These are phyloP conservation scores for Kazachstania psychrophila DNA, from an alignment of 805 yeast species.

Conservation along the genomic window DNA sequence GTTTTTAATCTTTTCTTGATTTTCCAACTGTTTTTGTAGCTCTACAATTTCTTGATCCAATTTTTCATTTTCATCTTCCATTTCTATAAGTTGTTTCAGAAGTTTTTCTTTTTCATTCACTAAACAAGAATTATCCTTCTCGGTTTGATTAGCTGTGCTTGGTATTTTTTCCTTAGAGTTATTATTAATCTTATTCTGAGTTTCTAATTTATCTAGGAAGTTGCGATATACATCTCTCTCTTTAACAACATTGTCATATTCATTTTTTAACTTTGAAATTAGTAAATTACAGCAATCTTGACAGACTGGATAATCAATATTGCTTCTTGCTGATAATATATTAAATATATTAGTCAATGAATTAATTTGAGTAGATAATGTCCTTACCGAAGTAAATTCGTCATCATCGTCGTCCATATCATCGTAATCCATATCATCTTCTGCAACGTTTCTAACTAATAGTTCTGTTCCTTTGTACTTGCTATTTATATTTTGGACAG, in stretches of 20 bases:
- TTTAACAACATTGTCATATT: conserved; percentile 60
- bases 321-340: conserved; percentile 59
- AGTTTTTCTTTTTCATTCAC: conserved; percentile 19
- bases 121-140: conserved; percentile 8
- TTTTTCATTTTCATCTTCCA: conserved; percentile 28
- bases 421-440: conserved; percentile 7
- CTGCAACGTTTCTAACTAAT: conserved; percentile 6
- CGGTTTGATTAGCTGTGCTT: too few relatives aligned
- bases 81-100: conserved; percentile 1
- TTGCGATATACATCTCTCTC: conserved; percentile 74
- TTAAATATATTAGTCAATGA: conserved; percentile 60
- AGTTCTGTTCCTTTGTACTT: conserved; percentile 7
- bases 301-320: conserved; percentile 81
- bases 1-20: conserved; percentile 40
- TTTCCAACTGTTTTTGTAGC: conserved; percentile 41
- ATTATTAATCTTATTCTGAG: conserved; percentile 30
- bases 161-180: background rate
- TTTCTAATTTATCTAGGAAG: conserved; percentile 61
- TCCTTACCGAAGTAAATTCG: conserved; percentile 14
- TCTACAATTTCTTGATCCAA: conserved; percentile 37
- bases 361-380: conserved; percentile 41
- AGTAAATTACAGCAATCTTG: conserved; percentile 69
- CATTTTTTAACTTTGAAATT: conserved; percentile 52
- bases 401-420: conserved; percentile 24
- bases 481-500: conserved; percentile 6